Evolutionary conservation across 2,329 filamentous ascomycete species (phyloP), one percentile per base, ranked within the genome.

Genomic region (Xylariaceae sp.): DNA sequence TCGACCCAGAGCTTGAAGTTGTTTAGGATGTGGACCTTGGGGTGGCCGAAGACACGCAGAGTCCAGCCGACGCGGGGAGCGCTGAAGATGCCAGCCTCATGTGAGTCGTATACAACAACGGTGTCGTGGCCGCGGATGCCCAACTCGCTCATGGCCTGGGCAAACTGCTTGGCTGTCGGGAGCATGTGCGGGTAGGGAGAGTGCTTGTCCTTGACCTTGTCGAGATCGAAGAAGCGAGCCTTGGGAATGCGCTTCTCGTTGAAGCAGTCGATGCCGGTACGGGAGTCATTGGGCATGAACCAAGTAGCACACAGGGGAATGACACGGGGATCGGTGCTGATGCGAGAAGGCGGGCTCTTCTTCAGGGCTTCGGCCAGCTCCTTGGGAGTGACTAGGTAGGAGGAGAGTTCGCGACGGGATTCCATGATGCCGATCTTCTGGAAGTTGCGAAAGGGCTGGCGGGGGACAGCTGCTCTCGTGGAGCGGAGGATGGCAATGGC

Each of bases 131-230:
- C 82, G 48, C 84, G 82, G 58, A 99, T 94, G 7, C 94, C 94
- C 43, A 99, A 73, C 57, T 87, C 82, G 60, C 87, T 86, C 91
- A 99, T 95, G 39, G 91, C 89, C 47, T 85, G 81, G 40, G 89
- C 88, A 65, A 99, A 97, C 45, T 82, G 78, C 62, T 88, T 83
- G 35, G 88, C 77, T 7, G 80, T 85, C 2, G 94, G 94, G 2
- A 99, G 82, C 94, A 99, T 99, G 68, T 99, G 94, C 7, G 94
- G 92, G 67, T 96, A 97, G 1, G 89, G 87, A 48, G 87, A 95
- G 60, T 83, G 82, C 57, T 85, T 84, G 70, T 99, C 91, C 63
- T 94, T 90, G 66, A 96, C 81, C 62, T 84, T 89, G 71, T 99
- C 94, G 47, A 99, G 79, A 69, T 99, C 91, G 69, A 99, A 99